A percentile compares a stretch with the other conserved stretches of the same genome.
These are phyloP conservation scores for Curvularia verruculosa DNA, from an alignment of 2,329 filamentous ascomycete species.

Conservation along the genomic window DNA sequence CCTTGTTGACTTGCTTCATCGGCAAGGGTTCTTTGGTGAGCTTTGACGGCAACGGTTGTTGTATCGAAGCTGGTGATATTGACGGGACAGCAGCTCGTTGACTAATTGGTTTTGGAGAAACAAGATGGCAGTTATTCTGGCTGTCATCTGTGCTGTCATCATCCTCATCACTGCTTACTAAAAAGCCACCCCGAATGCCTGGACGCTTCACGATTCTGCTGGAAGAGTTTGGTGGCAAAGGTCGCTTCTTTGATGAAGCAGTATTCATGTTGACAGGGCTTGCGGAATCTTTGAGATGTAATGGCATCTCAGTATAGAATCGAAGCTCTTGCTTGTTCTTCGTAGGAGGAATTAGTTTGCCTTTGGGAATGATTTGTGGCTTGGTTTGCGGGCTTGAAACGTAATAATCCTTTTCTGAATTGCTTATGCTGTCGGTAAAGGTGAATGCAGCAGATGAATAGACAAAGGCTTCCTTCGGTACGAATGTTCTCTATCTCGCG, in stretches of 20 bases:
- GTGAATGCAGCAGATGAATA: not conserved
- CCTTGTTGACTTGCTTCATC: slow-evolving; percentile 10
- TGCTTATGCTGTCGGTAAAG: not conserved
- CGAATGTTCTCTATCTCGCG: too few species aligned
- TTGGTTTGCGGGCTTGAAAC: not conserved
- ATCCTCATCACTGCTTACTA: slow-evolving; percentile 17
- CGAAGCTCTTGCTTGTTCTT: too few species aligned
- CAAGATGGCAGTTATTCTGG: not conserved
- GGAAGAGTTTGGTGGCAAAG: not conserved
- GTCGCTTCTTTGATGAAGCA: not conserved
- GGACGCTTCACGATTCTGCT: slow-evolving; percentile 9
- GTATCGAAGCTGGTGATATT: not conserved
- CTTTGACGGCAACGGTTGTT: not conserved
- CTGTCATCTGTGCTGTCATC: not conserved
- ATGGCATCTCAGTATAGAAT: not conserved
- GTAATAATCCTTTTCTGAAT: not conserved
- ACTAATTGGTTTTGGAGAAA: not conserved
- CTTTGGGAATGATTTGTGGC: not conserved
- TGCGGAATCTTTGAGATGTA: not conserved
- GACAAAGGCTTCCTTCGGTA: not conserved
- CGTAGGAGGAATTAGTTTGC: not conserved
- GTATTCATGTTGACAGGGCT: too few species aligned
- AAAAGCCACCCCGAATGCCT: slow-evolving; percentile 15
- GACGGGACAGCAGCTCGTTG: too few species aligned
- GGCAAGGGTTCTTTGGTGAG: not conserved